These are phyloP conservation scores for Exserohilum turcica DNA, from an alignment of 2,329 filamentous ascomycete genomes.

Conservation along the genomic window DNA sequence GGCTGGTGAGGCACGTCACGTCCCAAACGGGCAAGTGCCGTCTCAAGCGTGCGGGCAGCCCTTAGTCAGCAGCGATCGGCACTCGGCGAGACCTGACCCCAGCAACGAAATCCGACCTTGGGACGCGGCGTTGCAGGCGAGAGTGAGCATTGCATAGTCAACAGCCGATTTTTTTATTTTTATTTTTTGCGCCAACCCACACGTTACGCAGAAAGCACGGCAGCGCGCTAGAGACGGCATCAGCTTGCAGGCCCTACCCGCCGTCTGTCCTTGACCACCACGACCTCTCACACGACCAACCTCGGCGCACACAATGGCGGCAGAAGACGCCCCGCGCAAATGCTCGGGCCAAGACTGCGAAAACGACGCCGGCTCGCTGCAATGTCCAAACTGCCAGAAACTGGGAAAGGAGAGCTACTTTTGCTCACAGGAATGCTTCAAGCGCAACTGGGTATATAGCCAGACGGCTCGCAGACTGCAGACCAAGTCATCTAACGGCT, in stretches of 20 bases:
- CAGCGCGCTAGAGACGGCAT: not conserved
- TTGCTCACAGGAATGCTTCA: constrained; percentile 98
- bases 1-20: constrained; percentile 22
- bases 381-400: constrained; percentile 95
- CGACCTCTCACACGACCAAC: not conserved
- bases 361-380: constrained; percentile 82
- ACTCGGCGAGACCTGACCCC: constrained; percentile 21
- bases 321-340: constrained; percentile 62
- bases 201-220: not conserved
- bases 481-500: constrained; percentile 27
- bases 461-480: constrained; percentile 16
- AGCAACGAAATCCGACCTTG: constrained; percentile 17
- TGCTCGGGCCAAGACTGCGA: constrained; percentile 84
- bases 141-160: constrained; percentile 4
- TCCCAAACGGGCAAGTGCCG: constrained; percentile 26
- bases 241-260: not conserved
- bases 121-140: constrained; percentile 18
- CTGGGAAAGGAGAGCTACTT: constrained; percentile 90
- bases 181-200: constrained; percentile 26
- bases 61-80: constrained; percentile 30
- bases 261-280: not conserved
- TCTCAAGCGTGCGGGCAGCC: constrained; percentile 9
- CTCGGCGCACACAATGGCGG: constrained; percentile 34
- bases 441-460: constrained; percentile 86
- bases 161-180: constrained; percentile 17